Evolutionary conservation across 2,329 filamentous ascomycete genomes (phyloP).

Genomic region (Aspergillus fijiensis): DNA sequence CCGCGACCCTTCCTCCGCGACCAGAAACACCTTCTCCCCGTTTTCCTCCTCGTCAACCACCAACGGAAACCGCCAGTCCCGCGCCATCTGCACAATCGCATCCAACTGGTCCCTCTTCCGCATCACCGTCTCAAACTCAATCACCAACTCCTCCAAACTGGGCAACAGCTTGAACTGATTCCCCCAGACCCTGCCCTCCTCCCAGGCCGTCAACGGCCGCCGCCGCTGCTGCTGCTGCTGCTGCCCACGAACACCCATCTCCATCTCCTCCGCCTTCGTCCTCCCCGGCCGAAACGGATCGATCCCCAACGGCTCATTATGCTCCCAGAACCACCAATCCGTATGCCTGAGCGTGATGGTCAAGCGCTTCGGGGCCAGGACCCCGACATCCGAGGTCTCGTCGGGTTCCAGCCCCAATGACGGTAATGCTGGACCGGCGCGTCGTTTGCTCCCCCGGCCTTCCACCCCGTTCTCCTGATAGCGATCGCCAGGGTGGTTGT

Average conservation of each 20-base stretch:
- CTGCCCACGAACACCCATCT: too few relatives aligned
- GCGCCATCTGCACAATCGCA: background rate
- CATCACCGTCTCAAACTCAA: conserved; percentile 3
- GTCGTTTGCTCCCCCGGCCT: background rate
- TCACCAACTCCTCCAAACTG: background rate
- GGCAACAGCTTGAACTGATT: background rate
- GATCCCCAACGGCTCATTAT: conserved; percentile 38
- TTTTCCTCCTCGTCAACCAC: background rate
- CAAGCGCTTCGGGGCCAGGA: conserved; percentile 39
- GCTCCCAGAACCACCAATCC: conserved; percentile 52
- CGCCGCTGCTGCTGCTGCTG: too few relatives aligned
- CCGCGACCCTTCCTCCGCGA: background rate
- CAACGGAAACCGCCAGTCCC: background rate
- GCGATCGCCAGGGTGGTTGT: too few relatives aligned
- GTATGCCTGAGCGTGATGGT: conserved; percentile 52
- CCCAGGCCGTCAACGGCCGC: background rate
- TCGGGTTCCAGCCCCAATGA: conserved; percentile 20
- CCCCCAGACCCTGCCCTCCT: background rate
- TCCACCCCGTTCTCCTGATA: too few relatives aligned
- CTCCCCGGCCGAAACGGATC: conserved; percentile 6
- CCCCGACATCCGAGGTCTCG: conserved; percentile 25
- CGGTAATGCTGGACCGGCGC: background rate
- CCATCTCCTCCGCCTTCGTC: background rate
- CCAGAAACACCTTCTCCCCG: background rate
- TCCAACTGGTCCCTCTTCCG: background rate